Conservation (phyloP, 768 basidiomycete genomes). For the Myochromella boudieri region DNA sequence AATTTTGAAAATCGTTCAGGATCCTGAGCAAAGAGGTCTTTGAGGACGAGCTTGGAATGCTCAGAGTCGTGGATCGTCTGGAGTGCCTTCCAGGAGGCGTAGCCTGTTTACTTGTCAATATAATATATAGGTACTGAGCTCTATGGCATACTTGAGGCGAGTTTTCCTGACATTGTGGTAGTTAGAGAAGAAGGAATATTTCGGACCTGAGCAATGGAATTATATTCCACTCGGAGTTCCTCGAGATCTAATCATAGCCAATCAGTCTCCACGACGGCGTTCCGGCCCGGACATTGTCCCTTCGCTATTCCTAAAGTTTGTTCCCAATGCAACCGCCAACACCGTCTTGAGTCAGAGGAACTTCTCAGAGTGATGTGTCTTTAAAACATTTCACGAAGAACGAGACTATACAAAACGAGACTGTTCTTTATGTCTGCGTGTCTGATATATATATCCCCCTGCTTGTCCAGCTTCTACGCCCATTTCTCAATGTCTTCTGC, state of each 20-base stretch:
- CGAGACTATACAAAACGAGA: too few relatives aligned
- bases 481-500: conserved; percentile 66
- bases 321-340: too few relatives aligned
- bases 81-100: conserved; percentile 88
- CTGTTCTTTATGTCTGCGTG: too few relatives aligned
- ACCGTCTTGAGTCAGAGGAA: too few relatives aligned
- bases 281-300: too few relatives aligned
- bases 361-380: too few relatives aligned
- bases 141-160: conserved; percentile 50
- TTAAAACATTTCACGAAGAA: too few relatives aligned
- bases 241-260: too few relatives aligned
- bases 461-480: too few relatives aligned
- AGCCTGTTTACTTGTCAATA: conserved; percentile 54
- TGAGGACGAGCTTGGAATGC: conserved; percentile 74
- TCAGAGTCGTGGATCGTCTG: conserved; percentile 79
- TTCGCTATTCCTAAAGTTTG: too few relatives aligned
- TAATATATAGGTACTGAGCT: conserved; percentile 5
- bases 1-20: conserved; percentile 85
- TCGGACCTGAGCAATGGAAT: conserved; percentile 3
- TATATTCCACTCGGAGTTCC: neutral
- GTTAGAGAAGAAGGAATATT: conserved; percentile 2
- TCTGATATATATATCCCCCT: too few relatives aligned
- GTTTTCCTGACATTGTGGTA: conserved; percentile 57
- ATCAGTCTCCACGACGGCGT: too few relatives aligned
- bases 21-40: conserved; percentile 91